Evolutionary conservation across 768 basidiomycete genomes (phyloP).

Genomic region (Lactarius vividus): DNA sequence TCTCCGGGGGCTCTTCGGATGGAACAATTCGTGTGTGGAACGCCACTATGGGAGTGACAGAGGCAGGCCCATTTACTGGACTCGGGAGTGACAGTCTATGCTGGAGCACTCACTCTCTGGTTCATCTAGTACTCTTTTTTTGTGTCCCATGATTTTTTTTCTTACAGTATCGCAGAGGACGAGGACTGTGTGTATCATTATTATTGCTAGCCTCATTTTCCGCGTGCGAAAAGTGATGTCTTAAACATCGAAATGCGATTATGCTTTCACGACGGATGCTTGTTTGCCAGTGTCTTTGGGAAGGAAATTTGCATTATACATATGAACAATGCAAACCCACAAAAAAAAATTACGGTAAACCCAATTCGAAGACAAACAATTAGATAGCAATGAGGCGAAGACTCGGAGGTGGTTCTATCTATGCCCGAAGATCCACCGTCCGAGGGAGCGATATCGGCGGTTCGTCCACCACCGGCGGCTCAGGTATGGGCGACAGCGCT

Average conservation of each 20-base stretch:
- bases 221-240: slow-evolving; percentile 19
- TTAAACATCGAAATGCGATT: slow-evolving; percentile 6
- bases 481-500: slow-evolving; percentile 12
- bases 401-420: slow-evolving; percentile 23
- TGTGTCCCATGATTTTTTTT: slow-evolving; percentile 1
- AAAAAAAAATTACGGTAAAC: not conserved
- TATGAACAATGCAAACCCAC: not conserved
- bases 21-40: too few species aligned
- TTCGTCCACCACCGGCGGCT: slow-evolving; percentile 23
- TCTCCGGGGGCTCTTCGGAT: not conserved
- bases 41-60: too few species aligned
- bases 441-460: slow-evolving; percentile 26
- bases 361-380: not conserved
- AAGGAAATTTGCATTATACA: slow-evolving; percentile 8
- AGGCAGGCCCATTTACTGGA: too few species aligned
- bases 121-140: slow-evolving; percentile 15
- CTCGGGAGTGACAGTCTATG: not conserved
- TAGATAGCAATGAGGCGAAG: not conserved
- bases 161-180: slow-evolving; percentile 17
- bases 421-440: slow-evolving; percentile 33
- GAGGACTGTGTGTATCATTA: slow-evolving; percentile 28
- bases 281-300: not conserved
- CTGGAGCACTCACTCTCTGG: not conserved
- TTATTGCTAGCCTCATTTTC: slow-evolving; percentile 18
- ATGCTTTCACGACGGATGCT: not conserved